phyloP scores from a whole-genome alignment of 176 grass and related monocot species.

The Rhynchospora breviuscula region DNA sequence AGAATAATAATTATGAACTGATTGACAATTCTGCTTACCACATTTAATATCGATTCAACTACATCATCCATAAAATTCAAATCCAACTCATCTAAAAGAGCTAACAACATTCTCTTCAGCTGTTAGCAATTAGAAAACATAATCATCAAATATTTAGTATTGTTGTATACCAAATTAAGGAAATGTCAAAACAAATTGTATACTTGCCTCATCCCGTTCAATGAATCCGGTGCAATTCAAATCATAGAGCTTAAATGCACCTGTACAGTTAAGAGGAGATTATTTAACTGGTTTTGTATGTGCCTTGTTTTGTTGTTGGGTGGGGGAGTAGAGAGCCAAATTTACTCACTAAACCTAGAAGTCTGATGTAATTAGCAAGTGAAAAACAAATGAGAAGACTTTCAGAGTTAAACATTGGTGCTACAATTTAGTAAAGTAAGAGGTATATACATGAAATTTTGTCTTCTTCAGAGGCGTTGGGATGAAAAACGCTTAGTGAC shows the following conservation, averaged over 20 bases:
- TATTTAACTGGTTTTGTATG: not conserved
- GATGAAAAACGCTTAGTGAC: constrained; percentile 26
- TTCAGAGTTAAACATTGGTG: not conserved
- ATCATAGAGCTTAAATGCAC: constrained; percentile 27
- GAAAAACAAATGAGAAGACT: not conserved
- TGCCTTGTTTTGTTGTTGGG: not conserved
- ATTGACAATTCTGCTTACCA: not conserved
- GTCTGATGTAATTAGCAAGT: not conserved
- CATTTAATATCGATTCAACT: constrained; percentile 7
- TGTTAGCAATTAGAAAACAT: not conserved
- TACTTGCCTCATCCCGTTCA: constrained; percentile 26
- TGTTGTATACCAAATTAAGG: not conserved
- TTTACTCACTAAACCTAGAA: not conserved
- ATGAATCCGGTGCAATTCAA: constrained; percentile 21
- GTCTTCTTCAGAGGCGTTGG: constrained; percentile 22
- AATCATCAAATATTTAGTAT: not conserved
- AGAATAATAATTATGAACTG: not conserved
- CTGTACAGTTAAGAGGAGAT: not conserved
- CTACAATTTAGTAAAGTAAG: not conserved
- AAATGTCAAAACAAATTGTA: constrained; percentile 2
- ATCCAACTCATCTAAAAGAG: constrained; percentile 7
- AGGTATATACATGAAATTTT: constrained; percentile 28
- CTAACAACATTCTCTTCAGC: constrained; percentile 13
- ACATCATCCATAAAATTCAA: constrained; percentile 8
- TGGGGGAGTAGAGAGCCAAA: not conserved